phyloP scores from a whole-genome alignment of 78 protist genomes.

The Planoprotostelium fungivorum region DNA sequence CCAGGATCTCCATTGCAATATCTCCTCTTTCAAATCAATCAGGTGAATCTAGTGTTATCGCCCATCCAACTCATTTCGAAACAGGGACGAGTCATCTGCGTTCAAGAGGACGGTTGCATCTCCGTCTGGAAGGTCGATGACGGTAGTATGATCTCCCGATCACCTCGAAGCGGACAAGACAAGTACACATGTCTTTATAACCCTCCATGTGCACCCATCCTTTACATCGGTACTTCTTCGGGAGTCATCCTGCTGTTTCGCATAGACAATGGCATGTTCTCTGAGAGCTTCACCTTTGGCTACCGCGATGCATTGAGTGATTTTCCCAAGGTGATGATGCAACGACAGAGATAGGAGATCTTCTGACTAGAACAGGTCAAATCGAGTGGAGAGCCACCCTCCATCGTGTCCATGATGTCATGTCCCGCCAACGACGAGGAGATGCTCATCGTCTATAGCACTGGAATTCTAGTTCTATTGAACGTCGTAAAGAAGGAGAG shows the following conservation, averaged over 20 bases:
- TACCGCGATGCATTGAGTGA: not conserved
- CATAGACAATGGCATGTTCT: not conserved
- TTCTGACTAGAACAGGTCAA: not conserved
- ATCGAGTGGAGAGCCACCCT: not conserved
- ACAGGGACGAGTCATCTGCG: not conserved
- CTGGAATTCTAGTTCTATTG: not conserved
- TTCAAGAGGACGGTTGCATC: not conserved
- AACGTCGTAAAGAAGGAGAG: not conserved
- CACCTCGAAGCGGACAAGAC: not conserved
- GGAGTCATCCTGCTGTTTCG: not conserved
- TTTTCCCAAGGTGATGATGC: not conserved
- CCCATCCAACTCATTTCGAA: not conserved
- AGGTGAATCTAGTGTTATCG: not conserved
- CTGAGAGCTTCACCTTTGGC: not conserved
- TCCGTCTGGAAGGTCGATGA: not conserved
- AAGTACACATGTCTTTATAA: not conserved
- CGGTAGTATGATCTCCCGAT: not conserved
- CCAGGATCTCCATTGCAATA: not conserved
- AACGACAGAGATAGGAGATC: not conserved
- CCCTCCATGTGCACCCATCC: not conserved
- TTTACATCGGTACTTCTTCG: not conserved
- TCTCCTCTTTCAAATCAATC: not conserved
- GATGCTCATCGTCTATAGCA: not conserved
- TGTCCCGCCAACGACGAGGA: not conserved
- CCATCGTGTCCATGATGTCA: not conserved